Evolutionary conservation across 495 filamentous ascomycete genomes (phyloP).

Genomic region (Parathielavia appendiculata): DNA sequence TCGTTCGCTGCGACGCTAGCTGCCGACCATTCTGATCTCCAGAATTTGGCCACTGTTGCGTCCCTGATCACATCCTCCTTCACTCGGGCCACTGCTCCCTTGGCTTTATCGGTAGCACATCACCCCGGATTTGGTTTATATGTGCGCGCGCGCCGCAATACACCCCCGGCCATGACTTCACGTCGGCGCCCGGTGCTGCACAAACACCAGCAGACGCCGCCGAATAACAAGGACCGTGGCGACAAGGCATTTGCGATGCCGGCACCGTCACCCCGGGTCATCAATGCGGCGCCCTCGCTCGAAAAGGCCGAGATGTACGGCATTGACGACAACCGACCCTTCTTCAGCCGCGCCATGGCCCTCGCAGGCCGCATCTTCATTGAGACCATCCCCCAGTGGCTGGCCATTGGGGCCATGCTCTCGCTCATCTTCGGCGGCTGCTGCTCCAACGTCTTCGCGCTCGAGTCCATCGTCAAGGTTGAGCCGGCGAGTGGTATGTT

Average conservation of each 20-base stretch:
- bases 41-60: too few relatives aligned
- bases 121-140: slow-evolving; percentile 12
- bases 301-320: slow-evolving; percentile 54
- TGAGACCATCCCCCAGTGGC: slow-evolving; percentile 62
- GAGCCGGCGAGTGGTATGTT: slow-evolving; percentile 57
- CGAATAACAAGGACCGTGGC: slow-evolving; percentile 32
- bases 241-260: slow-evolving; percentile 29
- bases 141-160: slow-evolving; percentile 21
- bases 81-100: neutral
- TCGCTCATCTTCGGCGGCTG: slow-evolving; percentile 93
- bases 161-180: slow-evolving; percentile 30
- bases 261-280: slow-evolving; percentile 43
- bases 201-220: slow-evolving; percentile 33
- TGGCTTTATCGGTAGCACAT: too few relatives aligned
- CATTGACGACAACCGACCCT: slow-evolving; percentile 50
- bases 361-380: slow-evolving; percentile 52
- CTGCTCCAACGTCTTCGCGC: slow-evolving; percentile 95
- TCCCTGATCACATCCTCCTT: too few relatives aligned
- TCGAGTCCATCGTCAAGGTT: slow-evolving; percentile 92
- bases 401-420: slow-evolving; percentile 66
- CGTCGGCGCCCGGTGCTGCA: slow-evolving; percentile 34
- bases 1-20: too few relatives aligned
- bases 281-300: slow-evolving; percentile 51
- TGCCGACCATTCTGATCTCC: too few relatives aligned
- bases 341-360: slow-evolving; percentile 50